These are phyloP conservation scores for Termitomyces sp. DNA, from an alignment of 768 basidiomycete species.

Conservation along the genomic window DNA sequence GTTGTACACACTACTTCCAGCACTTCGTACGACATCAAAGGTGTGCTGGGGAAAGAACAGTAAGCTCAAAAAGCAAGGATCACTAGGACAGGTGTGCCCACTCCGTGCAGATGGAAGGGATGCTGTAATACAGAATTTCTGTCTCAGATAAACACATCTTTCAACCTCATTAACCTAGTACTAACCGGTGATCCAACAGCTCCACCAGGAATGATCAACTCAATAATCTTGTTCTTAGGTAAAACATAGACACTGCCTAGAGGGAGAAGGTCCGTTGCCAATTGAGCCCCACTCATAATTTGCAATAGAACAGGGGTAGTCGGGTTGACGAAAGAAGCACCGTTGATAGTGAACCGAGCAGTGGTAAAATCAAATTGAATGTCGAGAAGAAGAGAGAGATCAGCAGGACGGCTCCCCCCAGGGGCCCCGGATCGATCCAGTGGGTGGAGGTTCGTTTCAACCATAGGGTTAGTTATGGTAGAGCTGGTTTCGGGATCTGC, in stretches of 20 bases:
- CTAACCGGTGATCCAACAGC: conserved; percentile 25
- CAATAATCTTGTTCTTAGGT: conserved; percentile 41
- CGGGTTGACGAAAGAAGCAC: background rate
- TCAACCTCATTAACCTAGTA: background rate
- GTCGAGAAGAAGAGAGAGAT: background rate
- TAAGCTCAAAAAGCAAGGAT: background rate
- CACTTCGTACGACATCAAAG: conserved; percentile 34
- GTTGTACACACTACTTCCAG: conserved; percentile 28
- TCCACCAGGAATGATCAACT: conserved; percentile 38
- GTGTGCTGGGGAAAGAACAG: conserved; percentile 21
- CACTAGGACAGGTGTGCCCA: conserved; percentile 5
- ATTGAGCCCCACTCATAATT: conserved; percentile 1
- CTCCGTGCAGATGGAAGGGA: conserved; percentile 27
- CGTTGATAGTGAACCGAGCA: background rate
- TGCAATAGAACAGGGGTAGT: background rate
- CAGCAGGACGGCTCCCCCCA: background rate
- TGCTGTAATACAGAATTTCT: conserved; percentile 10
- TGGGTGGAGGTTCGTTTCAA: background rate
- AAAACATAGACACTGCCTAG: conserved; percentile 38
- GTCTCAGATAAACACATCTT: conserved; percentile 1
- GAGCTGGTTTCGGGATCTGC: background rate
- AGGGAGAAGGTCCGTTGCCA: conserved; percentile 25
- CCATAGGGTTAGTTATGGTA: background rate
- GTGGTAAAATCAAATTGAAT: background rate
- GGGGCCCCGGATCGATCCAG: background rate